phyloP scores from a whole-genome alignment of 148 eudicot genomes.

The Polygonum maritimum region DNA sequence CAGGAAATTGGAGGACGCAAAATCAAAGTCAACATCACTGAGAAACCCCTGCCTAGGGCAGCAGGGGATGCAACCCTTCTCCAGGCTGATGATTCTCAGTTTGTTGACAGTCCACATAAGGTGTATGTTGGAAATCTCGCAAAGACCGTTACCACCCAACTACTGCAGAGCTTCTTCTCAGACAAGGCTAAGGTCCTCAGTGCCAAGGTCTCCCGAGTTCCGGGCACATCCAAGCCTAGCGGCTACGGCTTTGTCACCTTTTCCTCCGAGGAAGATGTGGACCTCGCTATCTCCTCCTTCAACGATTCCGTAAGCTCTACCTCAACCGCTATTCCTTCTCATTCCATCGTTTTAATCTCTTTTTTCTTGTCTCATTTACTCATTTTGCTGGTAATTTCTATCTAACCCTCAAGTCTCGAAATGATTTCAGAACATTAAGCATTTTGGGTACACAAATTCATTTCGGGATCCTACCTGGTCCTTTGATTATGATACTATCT shows the following conservation, averaged over 20 bases:
- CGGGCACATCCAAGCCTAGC: slow-evolving; percentile 83
- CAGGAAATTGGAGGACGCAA: slow-evolving; percentile 81
- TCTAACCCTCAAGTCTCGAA: neutral
- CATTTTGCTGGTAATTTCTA: neutral
- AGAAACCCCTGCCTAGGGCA: slow-evolving; percentile 49
- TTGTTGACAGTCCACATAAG: slow-evolving; percentile 76
- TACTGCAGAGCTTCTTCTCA: slow-evolving; percentile 59
- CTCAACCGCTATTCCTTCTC: neutral
- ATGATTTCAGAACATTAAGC: neutral
- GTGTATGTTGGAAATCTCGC: slow-evolving; percentile 92
- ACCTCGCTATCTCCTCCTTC: slow-evolving; percentile 64
- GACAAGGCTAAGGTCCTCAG: slow-evolving; percentile 80
- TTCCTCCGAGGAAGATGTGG: slow-evolving; percentile 86
- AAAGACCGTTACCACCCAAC: slow-evolving; percentile 70
- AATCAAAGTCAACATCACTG: slow-evolving; percentile 84
- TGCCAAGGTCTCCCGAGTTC: slow-evolving; percentile 76
- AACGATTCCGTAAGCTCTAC: slow-evolving; percentile 59
- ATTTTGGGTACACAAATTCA: neutral
- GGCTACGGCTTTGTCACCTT: slow-evolving; percentile 86
- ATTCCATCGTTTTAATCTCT: too few relatives aligned
- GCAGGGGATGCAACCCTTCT: slow-evolving; percentile 24
- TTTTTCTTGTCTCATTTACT: too few relatives aligned
- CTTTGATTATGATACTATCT: neutral
- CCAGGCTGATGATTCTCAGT: slow-evolving; percentile 67
- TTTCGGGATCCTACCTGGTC: neutral